Evolutionary conservation across 2,329 filamentous ascomycete genomes (phyloP).

Genomic region (Alternaria postmessia): DNA sequence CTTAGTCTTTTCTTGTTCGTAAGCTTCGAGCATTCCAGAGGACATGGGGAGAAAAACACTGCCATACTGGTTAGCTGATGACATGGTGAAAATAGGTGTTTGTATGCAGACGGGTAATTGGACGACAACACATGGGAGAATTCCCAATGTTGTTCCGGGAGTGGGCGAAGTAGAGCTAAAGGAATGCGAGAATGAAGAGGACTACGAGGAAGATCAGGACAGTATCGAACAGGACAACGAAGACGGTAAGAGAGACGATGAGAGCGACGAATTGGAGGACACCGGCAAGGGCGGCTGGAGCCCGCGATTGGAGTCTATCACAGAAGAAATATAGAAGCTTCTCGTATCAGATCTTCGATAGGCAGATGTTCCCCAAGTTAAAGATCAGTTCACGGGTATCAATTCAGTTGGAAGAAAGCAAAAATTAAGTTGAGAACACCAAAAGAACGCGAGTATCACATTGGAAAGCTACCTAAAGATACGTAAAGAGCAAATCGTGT

Average conservation of each 20-base stretch:
- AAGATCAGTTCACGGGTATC: not conserved
- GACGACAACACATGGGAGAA: not conserved
- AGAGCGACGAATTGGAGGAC: not conserved
- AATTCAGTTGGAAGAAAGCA: not conserved
- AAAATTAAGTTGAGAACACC: conserved; percentile 4
- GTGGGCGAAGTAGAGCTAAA: not conserved
- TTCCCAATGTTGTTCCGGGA: not conserved
- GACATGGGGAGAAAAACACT: not conserved
- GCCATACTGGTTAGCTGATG: not conserved
- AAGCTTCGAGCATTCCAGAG: not conserved
- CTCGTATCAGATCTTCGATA: not conserved
- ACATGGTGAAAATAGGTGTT: not conserved
- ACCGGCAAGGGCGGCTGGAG: not conserved
- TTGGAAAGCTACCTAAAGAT: conserved; percentile 35
- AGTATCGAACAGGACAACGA: not conserved
- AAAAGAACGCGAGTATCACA: conserved; percentile 38
- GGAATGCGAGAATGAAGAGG: not conserved
- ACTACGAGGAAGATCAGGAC: not conserved
- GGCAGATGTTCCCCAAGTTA: not conserved
- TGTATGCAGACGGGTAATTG: conserved; percentile 1
- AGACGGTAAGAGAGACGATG: not conserved
- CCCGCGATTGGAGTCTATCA: not conserved
- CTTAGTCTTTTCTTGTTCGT: too few species aligned
- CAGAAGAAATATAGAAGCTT: conserved; percentile 1
- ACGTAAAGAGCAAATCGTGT: conserved; percentile 23